Evolutionary conservation across 352 stramenopile species (phyloP), one percentile per base, ranked within the genome.

Genomic region (Aphanomyces invadans): DNA sequence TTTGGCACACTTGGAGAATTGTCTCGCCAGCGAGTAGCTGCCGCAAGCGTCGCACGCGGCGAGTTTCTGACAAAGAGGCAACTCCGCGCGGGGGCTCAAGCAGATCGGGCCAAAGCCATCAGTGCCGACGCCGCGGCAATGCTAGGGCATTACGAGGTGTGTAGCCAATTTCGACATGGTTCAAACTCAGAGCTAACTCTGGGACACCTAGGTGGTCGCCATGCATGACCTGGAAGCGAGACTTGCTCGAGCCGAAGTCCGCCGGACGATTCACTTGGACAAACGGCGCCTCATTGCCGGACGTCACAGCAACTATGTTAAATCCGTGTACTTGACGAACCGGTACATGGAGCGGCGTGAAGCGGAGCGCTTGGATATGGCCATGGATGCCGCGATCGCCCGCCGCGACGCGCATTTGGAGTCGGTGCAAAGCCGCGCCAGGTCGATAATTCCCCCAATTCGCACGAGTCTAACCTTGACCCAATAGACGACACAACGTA

Each of bases 311-410:
- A 67, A 67, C 36, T 67, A 67, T 25, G 60, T 67, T 12, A 39
- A 49, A 19, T 67, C 60, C 9, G 60, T 67, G 11, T 67, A 67
- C 32, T n/a, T 67, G 12, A 67, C 60, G 31, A 67, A 39, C 39
- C n/a, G 46, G 31, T 67, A 67, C 32, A 38, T 67, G 26, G 60
- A 48, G 45, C 60, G 60, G 10, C 21, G 42, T 0, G 60, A 39
- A 39, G 60, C 33, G 5, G 60, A 67, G 39, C 45, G 45, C 19
- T 25, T 57, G 17, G 60, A 36, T 17, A 23, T 67, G 29, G 26
- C 17, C 11, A 56, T 48, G 44, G 60, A 67, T 19, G 42, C 60
- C 0, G 60, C 60, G 17, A 49, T 49, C n/a, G 45, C 45, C 3
- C 38, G 60, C 21, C 60, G 60, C 19, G 25, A 48, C 15, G 42